Evolutionary conservation across 2,329 filamentous ascomycete species (phyloP).

Genomic region (Ophiocordyceps camponoti-saundersi): DNA sequence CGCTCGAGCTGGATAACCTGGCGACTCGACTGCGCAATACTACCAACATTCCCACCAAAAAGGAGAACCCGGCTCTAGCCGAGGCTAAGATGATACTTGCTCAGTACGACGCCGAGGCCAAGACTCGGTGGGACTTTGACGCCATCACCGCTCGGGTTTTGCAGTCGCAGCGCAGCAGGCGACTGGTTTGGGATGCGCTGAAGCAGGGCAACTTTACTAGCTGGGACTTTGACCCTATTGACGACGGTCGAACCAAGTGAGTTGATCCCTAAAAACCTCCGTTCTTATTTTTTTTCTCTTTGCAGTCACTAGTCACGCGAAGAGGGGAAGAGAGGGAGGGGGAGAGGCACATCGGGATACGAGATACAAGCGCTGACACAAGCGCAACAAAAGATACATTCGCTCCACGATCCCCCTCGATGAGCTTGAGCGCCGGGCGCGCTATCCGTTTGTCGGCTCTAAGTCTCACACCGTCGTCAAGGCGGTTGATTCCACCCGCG

Average conservation of each 20-base stretch:
- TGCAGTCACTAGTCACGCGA: too few species aligned
- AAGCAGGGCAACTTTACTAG: slow-evolving; percentile 58
- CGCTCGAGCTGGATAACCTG: slow-evolving; percentile 61
- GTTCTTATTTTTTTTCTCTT: neutral
- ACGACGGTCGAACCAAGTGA: slow-evolving; percentile 51
- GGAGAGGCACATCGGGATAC: neutral
- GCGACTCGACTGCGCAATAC: slow-evolving; percentile 25
- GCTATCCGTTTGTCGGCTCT: slow-evolving; percentile 49
- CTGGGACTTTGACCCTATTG: slow-evolving; percentile 72
- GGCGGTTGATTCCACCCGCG: slow-evolving; percentile 18
- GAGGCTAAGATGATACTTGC: slow-evolving; percentile 33
- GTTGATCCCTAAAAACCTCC: slow-evolving; percentile 12
- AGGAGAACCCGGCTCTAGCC: slow-evolving; percentile 25
- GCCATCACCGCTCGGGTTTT: slow-evolving; percentile 60
- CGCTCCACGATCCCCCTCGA: slow-evolving; percentile 69
- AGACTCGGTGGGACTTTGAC: slow-evolving; percentile 64
- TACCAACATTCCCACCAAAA: too few species aligned
- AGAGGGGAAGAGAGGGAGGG: too few species aligned
- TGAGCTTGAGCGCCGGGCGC: slow-evolving; percentile 59
- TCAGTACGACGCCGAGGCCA: slow-evolving; percentile 58
- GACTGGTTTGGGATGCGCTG: slow-evolving; percentile 65
- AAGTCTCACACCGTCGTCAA: slow-evolving; percentile 30
- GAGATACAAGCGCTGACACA: neutral
- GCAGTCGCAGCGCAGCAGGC: slow-evolving; percentile 59
- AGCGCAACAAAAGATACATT: slow-evolving; percentile 46